Conservation (phyloP, 257 asterid species). For the Jaltomata sinuosa region DNA sequence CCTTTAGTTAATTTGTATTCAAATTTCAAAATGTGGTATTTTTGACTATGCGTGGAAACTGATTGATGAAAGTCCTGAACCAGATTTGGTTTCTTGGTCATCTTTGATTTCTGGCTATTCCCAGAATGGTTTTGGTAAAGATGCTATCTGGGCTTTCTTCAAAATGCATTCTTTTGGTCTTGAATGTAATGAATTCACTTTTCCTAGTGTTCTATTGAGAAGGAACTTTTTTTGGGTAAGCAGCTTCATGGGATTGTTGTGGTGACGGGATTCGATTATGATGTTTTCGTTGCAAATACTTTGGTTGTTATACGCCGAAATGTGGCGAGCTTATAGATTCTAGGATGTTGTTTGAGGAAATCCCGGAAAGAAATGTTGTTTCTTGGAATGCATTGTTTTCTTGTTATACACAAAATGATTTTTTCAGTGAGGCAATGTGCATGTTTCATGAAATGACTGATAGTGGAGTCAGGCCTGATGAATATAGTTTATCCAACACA, state of each 20-base stretch:
- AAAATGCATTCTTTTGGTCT: conserved; percentile 3
- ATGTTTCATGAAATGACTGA: not conserved
- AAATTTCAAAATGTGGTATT: conserved; percentile 2
- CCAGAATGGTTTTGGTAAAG: not conserved
- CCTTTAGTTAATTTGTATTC: conserved; percentile 1
- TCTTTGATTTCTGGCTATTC: conserved; percentile 7
- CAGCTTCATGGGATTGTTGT: conserved; percentile 1
- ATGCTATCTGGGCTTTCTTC: not conserved
- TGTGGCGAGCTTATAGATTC: not conserved
- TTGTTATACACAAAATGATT: not conserved
- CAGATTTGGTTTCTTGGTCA: conserved; percentile 7
- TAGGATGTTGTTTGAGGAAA: not conserved
- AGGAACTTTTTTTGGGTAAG: not conserved
- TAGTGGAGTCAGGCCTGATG: not conserved
- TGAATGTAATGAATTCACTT: conserved; percentile 1
- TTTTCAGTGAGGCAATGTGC: not conserved
- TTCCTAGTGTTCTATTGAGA: not conserved
- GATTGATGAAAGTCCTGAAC: conserved; percentile 7
- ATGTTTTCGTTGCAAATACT: conserved; percentile 4
- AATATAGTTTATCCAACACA: not conserved
- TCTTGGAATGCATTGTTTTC: not conserved
- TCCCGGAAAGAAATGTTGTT: not conserved
- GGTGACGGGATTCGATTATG: not conserved
- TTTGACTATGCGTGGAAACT: conserved; percentile 1
- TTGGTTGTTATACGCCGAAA: not conserved